Base-by-base conservation (phyloP, 2,329 filamentous ascomycete species). In the Colletotrichum siamense region DNA sequence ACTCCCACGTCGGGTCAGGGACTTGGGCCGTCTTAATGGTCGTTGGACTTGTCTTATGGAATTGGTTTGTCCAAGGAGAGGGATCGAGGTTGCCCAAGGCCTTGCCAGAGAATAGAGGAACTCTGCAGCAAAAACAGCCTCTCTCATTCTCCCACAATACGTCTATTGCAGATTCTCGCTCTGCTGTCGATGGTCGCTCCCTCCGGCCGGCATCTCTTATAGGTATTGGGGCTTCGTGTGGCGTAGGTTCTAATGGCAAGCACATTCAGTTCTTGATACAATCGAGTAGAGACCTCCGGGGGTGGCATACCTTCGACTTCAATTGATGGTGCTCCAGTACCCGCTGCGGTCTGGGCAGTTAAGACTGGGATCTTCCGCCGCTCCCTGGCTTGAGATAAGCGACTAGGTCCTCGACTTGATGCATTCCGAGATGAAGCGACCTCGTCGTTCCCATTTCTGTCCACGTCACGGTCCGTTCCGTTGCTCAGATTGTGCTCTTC, bases 71-170 rank as follows among this genome's bases (percentile, higher is more conserved):
- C 97, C 97, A 99, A 1, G 96, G 89, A 9, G 94, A 86, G 1
- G 96, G 95, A 82, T 99, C 97, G 65, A 98, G 91, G 77, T 95
- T 94, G 44, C 98, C 92, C 2, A 99, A 90, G 3, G 96, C 96
- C 78, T 93, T 94, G 9, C 92, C 91, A 2, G 96, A 98, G 87
- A 98, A 99, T n/a, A 98, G 90, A 0, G 96, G 93, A 15, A 96
- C 91, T 32, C 97, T 96, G 81, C 96, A 99, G 77, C 98, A 88
- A 82, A 98, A 98, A 52, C 92, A 93, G 13, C 97, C 97, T 73
- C 97, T 92, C 86, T 99, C 95, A 82, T 99, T 99, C 84, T 99
- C 97, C 84, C 98, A 99, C 0, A 99, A 88, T 7, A 99, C 91
- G 78, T 99, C 97, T 77, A 99, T 92, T 32, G 91, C 93, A 4